Percentiles rank a stretch among this genome's conserved stretches.
phyloP scores from a whole-genome alignment of 1,284 basidiomycete genomes.

The Cryptococcus sp. region DNA sequence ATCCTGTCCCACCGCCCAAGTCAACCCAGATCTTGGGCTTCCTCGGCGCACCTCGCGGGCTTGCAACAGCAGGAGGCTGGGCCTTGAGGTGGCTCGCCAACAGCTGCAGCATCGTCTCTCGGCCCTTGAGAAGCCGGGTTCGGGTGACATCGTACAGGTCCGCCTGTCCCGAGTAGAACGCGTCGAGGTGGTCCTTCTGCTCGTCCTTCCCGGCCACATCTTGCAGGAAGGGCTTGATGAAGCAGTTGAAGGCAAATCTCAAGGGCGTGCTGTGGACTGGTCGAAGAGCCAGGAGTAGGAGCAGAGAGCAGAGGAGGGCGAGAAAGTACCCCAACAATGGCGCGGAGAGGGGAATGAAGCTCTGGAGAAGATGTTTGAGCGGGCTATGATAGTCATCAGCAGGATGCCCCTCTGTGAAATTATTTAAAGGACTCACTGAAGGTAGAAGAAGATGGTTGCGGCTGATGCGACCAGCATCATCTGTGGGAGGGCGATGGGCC shows the following conservation, averaged over 20 bases:
- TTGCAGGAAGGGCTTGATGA: constrained; percentile 51
- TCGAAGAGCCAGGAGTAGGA: constrained; percentile 6
- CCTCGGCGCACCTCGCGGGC: background rate
- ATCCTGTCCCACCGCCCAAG: constrained; percentile 76
- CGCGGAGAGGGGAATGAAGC: background rate
- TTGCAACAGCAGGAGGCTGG: constrained; percentile 32
- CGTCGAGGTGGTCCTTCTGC: constrained; percentile 49
- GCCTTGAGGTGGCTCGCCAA: constrained; percentile 64
- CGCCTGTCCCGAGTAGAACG: constrained; percentile 67
- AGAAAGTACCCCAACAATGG: constrained; percentile 6
- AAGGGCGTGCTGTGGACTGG: constrained; percentile 29
- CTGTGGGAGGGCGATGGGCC: background rate
- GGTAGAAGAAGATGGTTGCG: background rate
- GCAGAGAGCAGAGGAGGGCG: constrained; percentile 12
- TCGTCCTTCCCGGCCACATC: constrained; percentile 20
- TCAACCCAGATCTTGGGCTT: constrained; percentile 66
- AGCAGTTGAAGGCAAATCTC: constrained; percentile 51
- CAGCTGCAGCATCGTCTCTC: constrained; percentile 67
- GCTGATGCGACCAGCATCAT: background rate
- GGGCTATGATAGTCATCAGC: background rate
- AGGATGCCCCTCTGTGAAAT: background rate
- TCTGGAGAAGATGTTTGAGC: background rate
- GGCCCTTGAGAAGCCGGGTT: constrained; percentile 60
- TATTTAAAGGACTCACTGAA: background rate
- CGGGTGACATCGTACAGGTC: constrained; percentile 68